Percentiles rank a stretch among this genome's conserved stretches.
Evolutionary conservation across 2,329 filamentous ascomycete genomes (phyloP).

Genomic region (Pseudocercospora fijiensis): DNA sequence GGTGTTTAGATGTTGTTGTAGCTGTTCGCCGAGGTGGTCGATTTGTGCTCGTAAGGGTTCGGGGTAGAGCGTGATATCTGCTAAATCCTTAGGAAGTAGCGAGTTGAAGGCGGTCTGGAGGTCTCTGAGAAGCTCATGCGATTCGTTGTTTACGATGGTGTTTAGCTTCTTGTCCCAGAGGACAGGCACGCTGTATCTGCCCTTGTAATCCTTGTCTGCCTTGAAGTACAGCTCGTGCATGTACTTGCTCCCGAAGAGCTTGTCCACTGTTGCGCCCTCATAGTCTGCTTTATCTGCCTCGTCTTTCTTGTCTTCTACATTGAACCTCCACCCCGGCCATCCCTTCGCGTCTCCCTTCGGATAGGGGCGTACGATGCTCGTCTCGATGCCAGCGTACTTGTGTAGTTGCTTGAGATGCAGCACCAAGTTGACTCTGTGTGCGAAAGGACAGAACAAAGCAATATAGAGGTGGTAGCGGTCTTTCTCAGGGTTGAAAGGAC

Average conservation of each 20-base stretch:
- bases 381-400: constrained; percentile 48
- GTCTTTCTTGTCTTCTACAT: constrained; percentile 43
- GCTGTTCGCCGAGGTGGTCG: constrained; percentile 54
- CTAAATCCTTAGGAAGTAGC: constrained; percentile 46
- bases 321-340: constrained; percentile 64
- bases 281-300: constrained; percentile 40
- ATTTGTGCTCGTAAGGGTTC: constrained; percentile 49
- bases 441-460: constrained; percentile 65
- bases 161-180: constrained; percentile 61
- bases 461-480: constrained; percentile 58
- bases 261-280: constrained; percentile 58
- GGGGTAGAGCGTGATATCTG: constrained; percentile 55
- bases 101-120: constrained; percentile 58
- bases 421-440: constrained; percentile 60
- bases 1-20: constrained; percentile 57
- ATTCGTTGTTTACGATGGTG: constrained; percentile 63
- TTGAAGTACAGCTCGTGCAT: constrained; percentile 64
- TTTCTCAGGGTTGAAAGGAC: constrained; percentile 52
- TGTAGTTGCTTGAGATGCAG: constrained; percentile 59
- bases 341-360: constrained; percentile 64
- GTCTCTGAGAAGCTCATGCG: constrained; percentile 57
- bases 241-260: constrained; percentile 57
- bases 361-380: constrained; percentile 63
- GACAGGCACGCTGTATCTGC: constrained; percentile 60
- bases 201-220: constrained; percentile 60